Base-by-base conservation (phyloP, 257 asterid genomes). In the Pogostemon cablin region DNA sequence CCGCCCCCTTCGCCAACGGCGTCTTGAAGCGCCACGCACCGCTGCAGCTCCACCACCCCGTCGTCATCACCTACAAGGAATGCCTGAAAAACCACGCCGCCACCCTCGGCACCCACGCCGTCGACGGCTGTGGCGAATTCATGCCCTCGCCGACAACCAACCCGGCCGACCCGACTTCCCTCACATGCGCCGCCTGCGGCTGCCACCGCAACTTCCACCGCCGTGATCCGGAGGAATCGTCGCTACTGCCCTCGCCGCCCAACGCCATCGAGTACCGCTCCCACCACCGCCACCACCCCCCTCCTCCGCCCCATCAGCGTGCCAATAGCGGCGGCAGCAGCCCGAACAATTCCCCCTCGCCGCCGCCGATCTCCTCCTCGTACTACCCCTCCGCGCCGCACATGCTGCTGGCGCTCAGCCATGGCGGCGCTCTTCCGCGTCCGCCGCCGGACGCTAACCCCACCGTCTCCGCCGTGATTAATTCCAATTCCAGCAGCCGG, bases 141-240 rank as follows among this genome's bases (percentile, higher is more conserved):
- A 71, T 86, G 86, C 84, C 87, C 0, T 46, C 84, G 5, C 81
- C 81, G 4, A 35, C 65, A 0, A n/a, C 84, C 35, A 77, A 61
- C 50, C 77, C 71, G 39, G 35, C 79, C 7, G 85, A 73, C 71
- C 84, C 88, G 49, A 47, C 82, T 50, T 78, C 85, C 3, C 77
- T 81, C 0, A 73, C 64, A 15, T 83, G 91, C 80, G 88, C 82
- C 25, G 88, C 87, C 1, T 86, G 88, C 52, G 87, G 86, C 2
- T 86, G 91, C 71, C 91, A 86, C 78, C 87, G 91, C 41, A 86
- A 84, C 34, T 86, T 83, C 78, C 91, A 86, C 84, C 91, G 87
- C 81, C 86, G 87, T 0, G 87, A 83, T 10, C 80, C 81, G n/a
- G 87, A 82, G 1, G 85, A 75, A 4, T 70, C 73, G 4, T 6